Conservation (phyloP, 495 filamentous ascomycete species). For the Platismatia glauca region DNA sequence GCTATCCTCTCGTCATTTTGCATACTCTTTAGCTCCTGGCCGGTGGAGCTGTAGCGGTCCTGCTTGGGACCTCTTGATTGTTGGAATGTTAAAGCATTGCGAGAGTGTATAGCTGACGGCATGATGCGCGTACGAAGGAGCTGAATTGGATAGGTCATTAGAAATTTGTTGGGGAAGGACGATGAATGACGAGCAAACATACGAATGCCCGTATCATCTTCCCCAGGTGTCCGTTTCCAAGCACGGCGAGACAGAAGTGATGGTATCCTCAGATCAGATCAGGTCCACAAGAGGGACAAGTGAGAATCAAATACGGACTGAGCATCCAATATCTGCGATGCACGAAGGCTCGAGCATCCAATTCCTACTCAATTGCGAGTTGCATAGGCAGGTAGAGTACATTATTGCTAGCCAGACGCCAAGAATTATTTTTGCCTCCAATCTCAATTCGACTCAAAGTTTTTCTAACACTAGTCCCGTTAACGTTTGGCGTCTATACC, state of each 20-base stretch:
- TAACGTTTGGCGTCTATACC: neutral
- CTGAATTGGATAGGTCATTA: neutral
- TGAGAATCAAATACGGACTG: neutral
- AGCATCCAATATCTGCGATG: neutral
- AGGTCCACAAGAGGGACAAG: no score
- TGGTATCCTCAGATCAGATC: neutral
- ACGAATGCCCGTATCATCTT: slow-evolving; percentile 16
- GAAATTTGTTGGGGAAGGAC: neutral
- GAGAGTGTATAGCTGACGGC: neutral
- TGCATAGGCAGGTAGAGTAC: no score
- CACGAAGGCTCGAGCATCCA: neutral
- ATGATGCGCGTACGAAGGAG: slow-evolving; percentile 10
- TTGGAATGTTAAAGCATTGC: neutral
- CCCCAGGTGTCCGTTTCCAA: neutral
- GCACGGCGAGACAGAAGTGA: neutral
- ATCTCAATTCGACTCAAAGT: no score
- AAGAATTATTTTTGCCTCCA: neutral
- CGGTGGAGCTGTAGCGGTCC: slow-evolving; percentile 6
- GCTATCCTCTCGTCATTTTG: neutral
- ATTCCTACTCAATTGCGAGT: neutral
- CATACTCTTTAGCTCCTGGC: neutral
- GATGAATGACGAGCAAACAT: neutral
- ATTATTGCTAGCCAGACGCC: neutral
- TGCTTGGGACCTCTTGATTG: slow-evolving; percentile 2
- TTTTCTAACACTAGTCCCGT: neutral